A percentile compares a stretch with the other conserved stretches of the same genome.
phyloP scores from a whole-genome alignment of 164 flowering plant species.

The Malania oleifera region DNA sequence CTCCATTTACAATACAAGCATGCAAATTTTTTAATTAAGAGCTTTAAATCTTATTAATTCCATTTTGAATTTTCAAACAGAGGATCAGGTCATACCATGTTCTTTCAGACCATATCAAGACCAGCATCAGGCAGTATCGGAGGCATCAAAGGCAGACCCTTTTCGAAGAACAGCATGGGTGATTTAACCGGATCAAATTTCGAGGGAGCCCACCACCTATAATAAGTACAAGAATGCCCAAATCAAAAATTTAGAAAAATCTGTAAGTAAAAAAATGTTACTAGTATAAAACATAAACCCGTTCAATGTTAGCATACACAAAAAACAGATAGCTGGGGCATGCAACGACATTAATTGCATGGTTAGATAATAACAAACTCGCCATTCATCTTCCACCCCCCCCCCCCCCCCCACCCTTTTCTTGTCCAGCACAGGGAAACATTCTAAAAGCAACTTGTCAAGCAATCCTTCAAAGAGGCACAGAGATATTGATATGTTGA shows the following conservation, averaged over 20 bases:
- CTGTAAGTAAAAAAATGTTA: neutral
- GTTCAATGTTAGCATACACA: neutral
- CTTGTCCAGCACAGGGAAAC: no score
- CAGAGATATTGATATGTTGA: no score
- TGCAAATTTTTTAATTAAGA: no score
- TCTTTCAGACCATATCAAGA: slow-evolving; percentile 64
- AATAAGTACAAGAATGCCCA: slow-evolving; percentile 3
- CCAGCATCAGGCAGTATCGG: slow-evolving; percentile 67
- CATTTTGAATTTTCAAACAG: no score
- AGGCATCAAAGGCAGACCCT: slow-evolving; percentile 71
- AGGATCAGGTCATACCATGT: slow-evolving; percentile 66
- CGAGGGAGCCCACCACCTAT: slow-evolving; percentile 99
- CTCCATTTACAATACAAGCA: no score
- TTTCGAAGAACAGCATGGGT: slow-evolving; percentile 90
- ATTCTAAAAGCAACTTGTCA: no score
- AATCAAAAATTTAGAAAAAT: neutral
- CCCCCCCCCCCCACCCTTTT: no score
- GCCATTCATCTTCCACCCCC: no score
- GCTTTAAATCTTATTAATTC: no score
- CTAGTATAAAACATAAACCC: neutral
- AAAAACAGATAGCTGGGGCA: neutral
- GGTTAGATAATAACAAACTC: no score
- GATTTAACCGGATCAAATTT: slow-evolving; percentile 89
- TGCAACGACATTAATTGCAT: no score
- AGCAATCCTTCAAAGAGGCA: no score